Conservation (phyloP, 2,329 filamentous ascomycete genomes). For the Cytospora chrysosperma region DNA sequence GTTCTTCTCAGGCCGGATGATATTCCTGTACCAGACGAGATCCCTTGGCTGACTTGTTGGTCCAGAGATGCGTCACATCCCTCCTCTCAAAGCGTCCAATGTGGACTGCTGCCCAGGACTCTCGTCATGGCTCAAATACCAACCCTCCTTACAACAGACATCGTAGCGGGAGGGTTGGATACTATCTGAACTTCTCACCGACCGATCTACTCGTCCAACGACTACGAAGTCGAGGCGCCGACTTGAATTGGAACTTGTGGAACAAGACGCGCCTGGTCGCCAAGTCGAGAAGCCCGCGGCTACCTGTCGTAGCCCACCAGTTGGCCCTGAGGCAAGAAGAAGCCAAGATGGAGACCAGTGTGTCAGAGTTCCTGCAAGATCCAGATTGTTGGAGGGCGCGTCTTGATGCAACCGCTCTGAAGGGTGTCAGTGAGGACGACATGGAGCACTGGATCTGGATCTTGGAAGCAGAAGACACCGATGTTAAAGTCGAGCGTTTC, state of each 20-base stretch:
- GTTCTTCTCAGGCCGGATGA: not conserved
- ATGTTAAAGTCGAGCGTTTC: conserved; percentile 38
- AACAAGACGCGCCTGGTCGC: conserved; percentile 22
- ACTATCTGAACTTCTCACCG: conserved; percentile 5
- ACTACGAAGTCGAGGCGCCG: not conserved
- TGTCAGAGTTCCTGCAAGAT: conserved; percentile 27
- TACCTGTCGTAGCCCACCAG: conserved; percentile 31
- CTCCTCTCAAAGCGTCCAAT: not conserved
- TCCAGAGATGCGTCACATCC: not conserved
- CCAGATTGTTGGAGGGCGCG: conserved; percentile 33
- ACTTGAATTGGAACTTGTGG: conserved; percentile 14
- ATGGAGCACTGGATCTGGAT: conserved; percentile 45
- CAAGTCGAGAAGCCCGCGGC: conserved; percentile 27
- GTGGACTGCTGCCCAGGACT: not conserved
- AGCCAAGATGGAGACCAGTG: conserved; percentile 23
- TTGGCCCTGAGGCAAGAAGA: conserved; percentile 29
- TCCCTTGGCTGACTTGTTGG: not conserved
- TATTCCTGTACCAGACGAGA: no score
- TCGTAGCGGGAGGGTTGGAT: not conserved
- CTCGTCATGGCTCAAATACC: not conserved
- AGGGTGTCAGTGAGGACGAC: conserved; percentile 36
- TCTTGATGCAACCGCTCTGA: conserved; percentile 33
- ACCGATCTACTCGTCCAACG: conserved; percentile 10
- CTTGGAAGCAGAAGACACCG: conserved; percentile 35
- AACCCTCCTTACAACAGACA: not conserved